phyloP scores from a whole-genome alignment of 75 land plant species.

The Pinus albicaulis region DNA sequence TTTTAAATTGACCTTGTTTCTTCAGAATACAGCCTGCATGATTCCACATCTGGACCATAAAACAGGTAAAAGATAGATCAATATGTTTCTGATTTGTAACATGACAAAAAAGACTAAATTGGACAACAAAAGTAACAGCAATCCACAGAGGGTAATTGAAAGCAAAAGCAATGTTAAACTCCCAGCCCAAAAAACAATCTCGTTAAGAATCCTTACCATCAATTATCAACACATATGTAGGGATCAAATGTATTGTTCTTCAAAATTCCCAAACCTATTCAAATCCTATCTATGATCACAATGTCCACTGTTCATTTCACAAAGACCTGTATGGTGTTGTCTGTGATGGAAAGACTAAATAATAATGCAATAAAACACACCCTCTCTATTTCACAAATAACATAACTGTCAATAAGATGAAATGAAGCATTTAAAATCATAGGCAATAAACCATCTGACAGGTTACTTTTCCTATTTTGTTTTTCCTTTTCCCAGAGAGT shows the following conservation, averaged over 20 bases:
- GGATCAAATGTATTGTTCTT: neutral
- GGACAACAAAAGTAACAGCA: neutral
- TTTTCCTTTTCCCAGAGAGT: too few species aligned
- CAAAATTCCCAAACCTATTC: neutral
- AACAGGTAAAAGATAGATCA: neutral
- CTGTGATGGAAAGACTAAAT: too few species aligned
- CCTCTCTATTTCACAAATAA: too few species aligned
- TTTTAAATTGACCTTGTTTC: constrained; percentile 73
- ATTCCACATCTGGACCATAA: constrained; percentile 68
- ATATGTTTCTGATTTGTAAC: neutral
- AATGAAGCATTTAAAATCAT: too few species aligned
- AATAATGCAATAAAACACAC: too few species aligned
- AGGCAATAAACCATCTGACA: too few species aligned
- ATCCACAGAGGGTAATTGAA: neutral
- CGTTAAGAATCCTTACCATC: neutral
- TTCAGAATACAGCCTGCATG: constrained; percentile 79
- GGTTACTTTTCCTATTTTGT: too few species aligned
- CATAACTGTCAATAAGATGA: too few species aligned
- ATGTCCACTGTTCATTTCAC: too few species aligned
- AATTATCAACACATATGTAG: neutral
- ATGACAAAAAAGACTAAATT: neutral
- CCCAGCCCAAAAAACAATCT: neutral
- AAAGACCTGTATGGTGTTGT: too few species aligned
- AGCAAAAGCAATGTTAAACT: neutral
- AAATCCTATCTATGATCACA: too few species aligned